Evolutionary conservation across 768 basidiomycete genomes (phyloP).

Genomic region (Trametes elegans): DNA sequence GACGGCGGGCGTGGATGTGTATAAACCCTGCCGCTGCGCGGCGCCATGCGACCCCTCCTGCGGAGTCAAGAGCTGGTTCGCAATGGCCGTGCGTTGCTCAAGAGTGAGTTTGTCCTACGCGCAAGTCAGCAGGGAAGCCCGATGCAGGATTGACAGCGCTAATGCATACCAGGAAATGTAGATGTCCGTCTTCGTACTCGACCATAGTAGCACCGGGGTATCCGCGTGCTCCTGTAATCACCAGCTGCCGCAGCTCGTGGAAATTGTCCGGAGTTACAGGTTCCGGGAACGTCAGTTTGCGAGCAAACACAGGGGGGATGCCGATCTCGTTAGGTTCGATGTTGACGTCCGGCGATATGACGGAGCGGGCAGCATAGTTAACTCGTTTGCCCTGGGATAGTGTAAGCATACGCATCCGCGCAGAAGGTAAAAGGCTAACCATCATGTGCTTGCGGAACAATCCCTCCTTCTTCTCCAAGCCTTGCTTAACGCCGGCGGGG

Average conservation of each 20-base stretch:
- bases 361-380: slow-evolving; percentile 99
- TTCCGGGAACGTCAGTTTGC: slow-evolving; percentile 95
- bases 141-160: not conserved
- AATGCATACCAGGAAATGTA: slow-evolving; percentile 72
- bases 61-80: slow-evolving; percentile 92
- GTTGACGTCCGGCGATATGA: slow-evolving; percentile 98
- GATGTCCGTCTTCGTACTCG: slow-evolving; percentile 91
- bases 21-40: slow-evolving; percentile 51
- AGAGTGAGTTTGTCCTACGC: slow-evolving; percentile 76
- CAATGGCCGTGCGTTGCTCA: slow-evolving; percentile 92
- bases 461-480: slow-evolving; percentile 98
- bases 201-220: slow-evolving; percentile 95
- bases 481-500: slow-evolving; percentile 92
- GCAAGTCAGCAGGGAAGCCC: not conserved
- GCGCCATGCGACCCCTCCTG: slow-evolving; percentile 64
- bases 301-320: slow-evolving; percentile 94
- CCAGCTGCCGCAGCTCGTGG: slow-evolving; percentile 81
- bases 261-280: slow-evolving; percentile 93
- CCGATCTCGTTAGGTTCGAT: slow-evolving; percentile 99
- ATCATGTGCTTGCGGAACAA: slow-evolving; percentile 99
- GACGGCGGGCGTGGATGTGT: slow-evolving; percentile 73
- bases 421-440: slow-evolving; percentile 47
- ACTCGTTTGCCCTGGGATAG: slow-evolving; percentile 89
- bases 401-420: not conserved
- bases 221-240: slow-evolving; percentile 84